Percentiles rank a stretch among this genome's conserved stretches.
Conservation (phyloP, 2,329 filamentous ascomycete genomes). For the Aureobasidium uvarum region DNA sequence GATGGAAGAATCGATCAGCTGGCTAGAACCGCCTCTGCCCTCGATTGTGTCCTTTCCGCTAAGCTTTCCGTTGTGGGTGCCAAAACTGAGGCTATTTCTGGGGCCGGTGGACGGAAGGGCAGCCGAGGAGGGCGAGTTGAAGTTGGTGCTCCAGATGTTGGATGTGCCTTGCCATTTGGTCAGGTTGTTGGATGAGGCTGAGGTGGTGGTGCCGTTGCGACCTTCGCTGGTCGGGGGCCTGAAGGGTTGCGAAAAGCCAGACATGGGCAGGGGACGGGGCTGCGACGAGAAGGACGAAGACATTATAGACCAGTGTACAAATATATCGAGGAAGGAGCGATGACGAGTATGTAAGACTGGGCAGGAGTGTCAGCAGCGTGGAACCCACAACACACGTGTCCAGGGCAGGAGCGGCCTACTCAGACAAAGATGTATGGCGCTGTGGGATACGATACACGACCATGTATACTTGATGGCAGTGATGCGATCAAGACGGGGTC, state of each 20-base stretch:
- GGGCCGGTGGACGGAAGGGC: not conserved
- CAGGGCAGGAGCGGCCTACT: not conserved
- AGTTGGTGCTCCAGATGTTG: slow-evolving; percentile 22
- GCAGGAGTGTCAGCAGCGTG: slow-evolving; percentile 5
- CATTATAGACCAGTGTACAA: slow-evolving; percentile 24
- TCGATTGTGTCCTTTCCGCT: slow-evolving; percentile 42
- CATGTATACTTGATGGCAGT: slow-evolving; percentile 19
- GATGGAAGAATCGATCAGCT: slow-evolving; percentile 66
- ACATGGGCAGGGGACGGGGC: slow-evolving; percentile 2
- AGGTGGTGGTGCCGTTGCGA: slow-evolving; percentile 1
- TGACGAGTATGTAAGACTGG: slow-evolving; percentile 16
- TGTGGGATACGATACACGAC: not conserved
- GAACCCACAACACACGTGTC: not conserved
- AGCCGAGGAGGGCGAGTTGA: not conserved
- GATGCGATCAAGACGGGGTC: not conserved
- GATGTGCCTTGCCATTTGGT: slow-evolving; percentile 18
- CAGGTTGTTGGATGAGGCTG: slow-evolving; percentile 11
- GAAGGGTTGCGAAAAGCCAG: slow-evolving; percentile 15
- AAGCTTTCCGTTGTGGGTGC: not conserved
- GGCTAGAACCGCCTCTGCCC: slow-evolving; percentile 65
- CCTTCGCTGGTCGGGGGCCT: slow-evolving; percentile 23
- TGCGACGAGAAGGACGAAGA: slow-evolving; percentile 22
- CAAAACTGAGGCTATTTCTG: slow-evolving; percentile 16
- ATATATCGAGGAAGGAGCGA: not conserved
- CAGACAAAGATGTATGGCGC: not conserved